A percentile compares a stretch with the other conserved stretches of the same genome.
phyloP scores from a whole-genome alignment of 345 rosid species.

The Iberis pinnata region DNA sequence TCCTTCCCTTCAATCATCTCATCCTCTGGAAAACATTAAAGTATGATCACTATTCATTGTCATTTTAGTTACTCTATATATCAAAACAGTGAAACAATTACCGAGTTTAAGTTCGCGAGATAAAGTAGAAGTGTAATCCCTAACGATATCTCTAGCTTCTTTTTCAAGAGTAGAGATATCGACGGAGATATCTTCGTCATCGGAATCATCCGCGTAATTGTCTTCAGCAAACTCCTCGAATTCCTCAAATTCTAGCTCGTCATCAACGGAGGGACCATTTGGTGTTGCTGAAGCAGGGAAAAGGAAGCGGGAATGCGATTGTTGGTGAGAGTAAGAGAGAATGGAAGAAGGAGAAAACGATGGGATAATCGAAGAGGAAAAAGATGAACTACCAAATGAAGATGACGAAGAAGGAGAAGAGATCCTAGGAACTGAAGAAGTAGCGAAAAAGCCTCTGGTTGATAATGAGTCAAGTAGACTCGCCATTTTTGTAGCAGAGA shows the following conservation, averaged over 20 bases:
- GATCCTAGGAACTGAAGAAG: constrained; percentile 15
- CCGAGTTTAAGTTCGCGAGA: constrained; percentile 60
- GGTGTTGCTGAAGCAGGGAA: constrained; percentile 19
- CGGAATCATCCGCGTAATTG: constrained; percentile 20
- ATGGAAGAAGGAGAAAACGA: constrained; percentile 16
- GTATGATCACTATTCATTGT: no score
- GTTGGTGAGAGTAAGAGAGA: constrained; percentile 30
- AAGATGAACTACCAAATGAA: constrained; percentile 21
- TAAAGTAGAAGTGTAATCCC: constrained; percentile 50
- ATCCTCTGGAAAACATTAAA: constrained; percentile 45
- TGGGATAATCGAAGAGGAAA: constrained; percentile 6
- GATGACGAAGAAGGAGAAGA: constrained; percentile 17
- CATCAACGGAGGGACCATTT: constrained; percentile 6
- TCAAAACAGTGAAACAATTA: constrained; percentile 17
- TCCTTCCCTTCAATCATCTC: constrained; percentile 43
- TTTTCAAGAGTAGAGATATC: constrained; percentile 59
- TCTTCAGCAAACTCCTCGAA: constrained; percentile 22
- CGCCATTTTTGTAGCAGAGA: constrained; percentile 21
- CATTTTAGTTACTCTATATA: not conserved
- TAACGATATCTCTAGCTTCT: constrained; percentile 61
- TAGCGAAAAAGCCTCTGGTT: constrained; percentile 27
- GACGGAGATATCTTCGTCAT: constrained; percentile 28
- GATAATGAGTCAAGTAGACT: constrained; percentile 28
- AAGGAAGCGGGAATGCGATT: constrained; percentile 23
- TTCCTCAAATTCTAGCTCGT: constrained; percentile 27